Base-by-base conservation (phyloP, 345 rosid genomes). In the Reutealis trisperma region DNA sequence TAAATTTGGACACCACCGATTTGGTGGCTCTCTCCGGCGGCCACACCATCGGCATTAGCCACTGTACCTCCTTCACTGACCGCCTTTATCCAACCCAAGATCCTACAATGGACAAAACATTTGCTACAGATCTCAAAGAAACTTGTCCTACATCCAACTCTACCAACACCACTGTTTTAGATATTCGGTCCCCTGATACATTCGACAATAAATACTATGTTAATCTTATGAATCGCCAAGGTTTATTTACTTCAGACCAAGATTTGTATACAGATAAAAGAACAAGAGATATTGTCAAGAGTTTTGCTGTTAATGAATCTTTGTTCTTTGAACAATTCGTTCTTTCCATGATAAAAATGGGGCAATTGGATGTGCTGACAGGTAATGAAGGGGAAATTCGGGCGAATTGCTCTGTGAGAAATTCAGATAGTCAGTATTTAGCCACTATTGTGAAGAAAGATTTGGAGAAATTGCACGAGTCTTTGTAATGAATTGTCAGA, bases 121-220 rank as follows among this genome's bases (percentile, higher is more conserved):
- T 88, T 70, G 97, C 98, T 54, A 78, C 75, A 14, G 77, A 79
- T 66, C 94, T 89, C 62, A 89, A 83, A 76, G 37, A 27, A 11
- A 74, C 73, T 1, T 94, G 99, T 65, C 99, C 96, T 4, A 75
- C 89, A 0, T 6, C 65, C 0, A 78, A 85, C 76, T 63, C 85
- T 37, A 83, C 52, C 69, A 86, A 83, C 86, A 85, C 89, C 63
- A 83, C 89, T 11, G 87, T 80, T 61, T 30, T 82, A 18, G 98
- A 94, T 78, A 80, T 91, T 74, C 83, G 93, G 54, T 79, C 90
- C 0, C 98, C 99, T 4, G 74, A 89, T 80, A 74, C 49, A 24
- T 93, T 94, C 66, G 99, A 94, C 79, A 94, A 93, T 87, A 89
- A 91, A 87, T 94, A 93, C 81, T 91, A 81, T 22, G 91, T 93